Conservation (phyloP, 441 rosid genomes). For the Pelargonium citronellum region DNA sequence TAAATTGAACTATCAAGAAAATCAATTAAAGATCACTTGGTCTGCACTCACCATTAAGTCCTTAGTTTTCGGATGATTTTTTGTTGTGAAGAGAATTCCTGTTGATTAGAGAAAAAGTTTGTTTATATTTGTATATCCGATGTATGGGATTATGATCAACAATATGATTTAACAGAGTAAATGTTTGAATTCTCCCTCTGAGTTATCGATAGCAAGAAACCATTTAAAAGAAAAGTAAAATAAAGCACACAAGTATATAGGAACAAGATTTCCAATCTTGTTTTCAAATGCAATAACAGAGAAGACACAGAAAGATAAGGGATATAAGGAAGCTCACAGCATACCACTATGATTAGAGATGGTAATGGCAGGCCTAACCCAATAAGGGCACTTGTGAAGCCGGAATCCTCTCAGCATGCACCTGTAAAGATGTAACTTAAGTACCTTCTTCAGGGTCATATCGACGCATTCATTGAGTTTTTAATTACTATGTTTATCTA, state of each 20-base stretch:
- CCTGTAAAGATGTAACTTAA: constrained; percentile 37
- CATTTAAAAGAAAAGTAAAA: not conserved
- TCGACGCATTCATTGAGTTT: constrained; percentile 7
- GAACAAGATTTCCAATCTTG: not conserved
- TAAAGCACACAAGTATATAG: not conserved
- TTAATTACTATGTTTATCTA: not conserved
- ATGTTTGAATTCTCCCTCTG: not conserved
- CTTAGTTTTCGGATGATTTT: constrained; percentile 67
- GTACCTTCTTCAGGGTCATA: constrained; percentile 14
- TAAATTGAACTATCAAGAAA: constrained; percentile 1
- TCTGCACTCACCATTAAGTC: constrained; percentile 51
- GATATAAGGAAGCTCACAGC: constrained; percentile 16
- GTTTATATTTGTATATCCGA: constrained; percentile 1
- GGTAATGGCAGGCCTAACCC: constrained; percentile 76
- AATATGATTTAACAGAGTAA: not conserved
- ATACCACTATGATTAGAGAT: constrained; percentile 67
- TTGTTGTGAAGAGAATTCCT: constrained; percentile 76
- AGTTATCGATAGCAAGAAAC: too few species aligned
- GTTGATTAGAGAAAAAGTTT: constrained; percentile 21
- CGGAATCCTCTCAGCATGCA: constrained; percentile 88
- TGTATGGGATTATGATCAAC: not conserved
- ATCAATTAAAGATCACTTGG: constrained; percentile 6
- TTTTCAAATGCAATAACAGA: not conserved
- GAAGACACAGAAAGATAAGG: not conserved
- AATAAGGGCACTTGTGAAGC: constrained; percentile 71